Evolutionary conservation across 2,329 filamentous ascomycete species (phyloP).

Genomic region (Sclerotinia borealis): DNA sequence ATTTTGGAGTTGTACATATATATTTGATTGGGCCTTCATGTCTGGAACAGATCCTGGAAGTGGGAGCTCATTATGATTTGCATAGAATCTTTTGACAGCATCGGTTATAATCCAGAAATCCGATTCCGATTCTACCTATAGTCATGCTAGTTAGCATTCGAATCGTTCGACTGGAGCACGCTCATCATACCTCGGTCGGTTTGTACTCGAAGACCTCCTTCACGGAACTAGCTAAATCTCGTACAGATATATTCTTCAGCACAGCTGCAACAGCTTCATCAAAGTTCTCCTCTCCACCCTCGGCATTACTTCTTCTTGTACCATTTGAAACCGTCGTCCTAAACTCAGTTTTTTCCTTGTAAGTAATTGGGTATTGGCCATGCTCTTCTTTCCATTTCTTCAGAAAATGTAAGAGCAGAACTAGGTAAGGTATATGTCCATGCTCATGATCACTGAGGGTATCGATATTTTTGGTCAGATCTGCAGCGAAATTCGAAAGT

Average conservation of each 20-base stretch:
- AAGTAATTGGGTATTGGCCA: constrained; percentile 63
- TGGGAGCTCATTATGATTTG: constrained; percentile 66
- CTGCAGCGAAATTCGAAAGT: constrained; percentile 58
- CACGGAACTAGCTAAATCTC: constrained; percentile 61
- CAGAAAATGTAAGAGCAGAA: constrained; percentile 76
- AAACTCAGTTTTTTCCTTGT: constrained; percentile 83
- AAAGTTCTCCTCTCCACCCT: constrained; percentile 94
- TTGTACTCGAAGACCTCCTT: constrained; percentile 72
- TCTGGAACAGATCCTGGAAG: constrained; percentile 85
- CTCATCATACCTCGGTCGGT: constrained; percentile 44
- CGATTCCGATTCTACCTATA: constrained; percentile 43
- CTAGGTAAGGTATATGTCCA: constrained; percentile 83
- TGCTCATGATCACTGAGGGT: constrained; percentile 72
- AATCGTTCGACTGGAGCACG: constrained; percentile 34
- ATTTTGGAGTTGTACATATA: constrained; percentile 86
- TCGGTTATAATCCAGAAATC: constrained; percentile 86
- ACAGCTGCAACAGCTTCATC: constrained; percentile 86
- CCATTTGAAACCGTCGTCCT: constrained; percentile 61
- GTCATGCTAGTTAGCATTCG: background rate
- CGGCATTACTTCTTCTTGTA: constrained; percentile 65
- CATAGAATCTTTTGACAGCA: constrained; percentile 72
- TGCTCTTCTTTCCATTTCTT: constrained; percentile 72
- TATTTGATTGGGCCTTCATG: constrained; percentile 90
- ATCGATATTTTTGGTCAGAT: constrained; percentile 64
- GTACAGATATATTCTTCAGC: constrained; percentile 72